Evolutionary conservation across 495 filamentous ascomycete genomes (phyloP).

Genomic region (Xylaria sp.): DNA sequence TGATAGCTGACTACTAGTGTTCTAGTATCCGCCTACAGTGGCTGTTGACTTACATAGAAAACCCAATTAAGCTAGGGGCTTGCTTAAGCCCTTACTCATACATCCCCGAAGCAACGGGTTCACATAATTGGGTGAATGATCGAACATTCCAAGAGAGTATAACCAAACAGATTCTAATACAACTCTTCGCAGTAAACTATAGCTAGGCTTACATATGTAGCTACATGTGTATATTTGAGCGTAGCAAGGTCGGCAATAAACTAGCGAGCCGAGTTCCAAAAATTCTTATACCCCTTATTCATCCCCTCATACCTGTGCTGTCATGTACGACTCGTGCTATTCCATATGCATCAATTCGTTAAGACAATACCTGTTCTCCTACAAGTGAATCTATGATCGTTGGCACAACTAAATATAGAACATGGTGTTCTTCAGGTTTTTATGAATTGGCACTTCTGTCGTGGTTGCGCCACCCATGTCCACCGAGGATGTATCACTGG

Average conservation of each 20-base stretch:
- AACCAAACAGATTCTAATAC: background rate
- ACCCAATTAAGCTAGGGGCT: background rate
- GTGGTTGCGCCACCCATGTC: conserved; percentile 21
- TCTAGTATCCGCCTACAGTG: background rate
- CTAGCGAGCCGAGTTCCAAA: background rate
- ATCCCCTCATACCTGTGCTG: background rate
- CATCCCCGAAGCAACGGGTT: background rate
- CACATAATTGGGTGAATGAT: background rate
- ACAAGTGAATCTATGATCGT: background rate
- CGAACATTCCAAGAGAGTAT: background rate
- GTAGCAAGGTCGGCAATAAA: background rate
- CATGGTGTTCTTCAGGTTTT: conserved; percentile 63
- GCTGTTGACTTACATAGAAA: background rate
- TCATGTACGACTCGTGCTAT: background rate
- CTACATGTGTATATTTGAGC: background rate
- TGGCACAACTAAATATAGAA: conserved; percentile 63
- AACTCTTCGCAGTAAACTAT: background rate
- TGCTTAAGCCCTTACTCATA: background rate
- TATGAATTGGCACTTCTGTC: conserved; percentile 47
- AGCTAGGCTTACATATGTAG: background rate
- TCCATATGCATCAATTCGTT: background rate
- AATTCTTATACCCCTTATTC: background rate
- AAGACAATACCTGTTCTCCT: background rate
- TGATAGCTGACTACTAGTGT: background rate
- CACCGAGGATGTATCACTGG: background rate